Evolutionary conservation across 352 stramenopile species (phyloP), one percentile per base, ranked within the genome.

Genomic region (Globisporangium solare): DNA sequence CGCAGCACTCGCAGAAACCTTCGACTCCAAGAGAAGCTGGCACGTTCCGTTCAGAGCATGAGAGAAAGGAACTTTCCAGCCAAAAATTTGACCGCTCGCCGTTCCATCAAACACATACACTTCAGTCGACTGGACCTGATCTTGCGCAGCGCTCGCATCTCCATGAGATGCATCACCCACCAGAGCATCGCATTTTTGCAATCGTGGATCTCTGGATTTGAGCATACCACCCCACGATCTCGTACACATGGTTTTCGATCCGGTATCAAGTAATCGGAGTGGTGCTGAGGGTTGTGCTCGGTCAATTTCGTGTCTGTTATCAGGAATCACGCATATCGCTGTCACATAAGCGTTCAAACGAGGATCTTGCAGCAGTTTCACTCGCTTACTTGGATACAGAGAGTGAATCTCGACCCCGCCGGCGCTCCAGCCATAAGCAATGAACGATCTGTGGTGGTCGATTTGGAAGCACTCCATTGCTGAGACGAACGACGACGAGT

Each of bases 391-490:
- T 3, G 42, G 22, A 41, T 52, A 5, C 13, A 70, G 20, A 35
- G 56, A 43, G 43, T 80, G 76, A 1, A 88, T 48, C 27, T 86
- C 74, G 7, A 86, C 63, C 15, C 76, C 54, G 1, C 73, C 80
- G 46, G 41, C 70, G 50, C 64, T 88, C 77, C 76, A 88, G 14
- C 75, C 77, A 42, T 72, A 69, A 11, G 75, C 22, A 3, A 87
- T 60, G 37, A 77, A 63, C 50, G 20, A 42, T 14, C 55, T 22
- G 1, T 66, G 50, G 0, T 40, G 40, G 1, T 31, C 15, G 6
- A 11, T 22, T 22, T 42, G n/a, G 18, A 51, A 64, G 42, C 43
- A 56, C 22, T 67, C 60, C 17, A 67, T 63, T 37, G 60, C 64
- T 56, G 48, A 70, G 47, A 56, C 54, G 51, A 3, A 66, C 40